A percentile compares a stretch with the other conserved stretches of the same genome.
Evolutionary conservation across 2,329 filamentous ascomycete genomes (phyloP).

Genomic region (Penicillium sp.): DNA sequence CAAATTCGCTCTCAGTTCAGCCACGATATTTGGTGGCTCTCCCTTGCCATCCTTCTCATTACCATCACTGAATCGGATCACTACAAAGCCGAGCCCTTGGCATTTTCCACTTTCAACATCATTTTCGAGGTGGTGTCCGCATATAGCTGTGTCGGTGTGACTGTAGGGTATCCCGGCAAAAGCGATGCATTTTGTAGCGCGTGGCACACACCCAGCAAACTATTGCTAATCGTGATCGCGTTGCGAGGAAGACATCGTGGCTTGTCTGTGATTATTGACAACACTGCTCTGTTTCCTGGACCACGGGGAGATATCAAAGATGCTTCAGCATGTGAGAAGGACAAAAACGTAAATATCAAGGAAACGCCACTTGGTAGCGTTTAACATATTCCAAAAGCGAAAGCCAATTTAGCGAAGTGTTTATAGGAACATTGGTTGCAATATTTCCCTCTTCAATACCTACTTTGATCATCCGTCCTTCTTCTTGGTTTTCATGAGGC

Average conservation of each 20-base stretch:
- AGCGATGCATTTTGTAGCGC: constrained; percentile 54
- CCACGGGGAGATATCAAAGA: background rate
- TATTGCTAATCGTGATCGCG: constrained; percentile 56
- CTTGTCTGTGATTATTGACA: constrained; percentile 52
- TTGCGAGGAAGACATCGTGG: constrained; percentile 54
- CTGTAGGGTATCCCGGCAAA: constrained; percentile 51
- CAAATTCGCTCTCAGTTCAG: constrained; percentile 60
- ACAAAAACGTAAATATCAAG: background rate
- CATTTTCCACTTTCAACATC: constrained; percentile 58
- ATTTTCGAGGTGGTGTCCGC: constrained; percentile 44
- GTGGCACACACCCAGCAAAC: constrained; percentile 53
- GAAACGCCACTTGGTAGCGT: background rate
- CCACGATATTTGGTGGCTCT: constrained; percentile 64
- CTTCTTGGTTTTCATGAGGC: no score
- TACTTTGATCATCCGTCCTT: no score
- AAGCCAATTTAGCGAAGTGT: background rate
- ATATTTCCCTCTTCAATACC: no score
- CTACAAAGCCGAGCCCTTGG: constrained; percentile 49
- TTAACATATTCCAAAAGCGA: background rate
- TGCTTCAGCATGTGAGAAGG: background rate
- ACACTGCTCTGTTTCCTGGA: constrained; percentile 16
- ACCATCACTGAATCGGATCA: constrained; percentile 56
- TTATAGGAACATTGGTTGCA: background rate
- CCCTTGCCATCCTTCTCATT: constrained; percentile 58
- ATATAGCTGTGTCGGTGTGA: constrained; percentile 59